A percentile compares a stretch with the other conserved stretches of the same genome.
Conservation (phyloP, 495 filamentous ascomycete species). For the Penicillium cataractarum region DNA sequence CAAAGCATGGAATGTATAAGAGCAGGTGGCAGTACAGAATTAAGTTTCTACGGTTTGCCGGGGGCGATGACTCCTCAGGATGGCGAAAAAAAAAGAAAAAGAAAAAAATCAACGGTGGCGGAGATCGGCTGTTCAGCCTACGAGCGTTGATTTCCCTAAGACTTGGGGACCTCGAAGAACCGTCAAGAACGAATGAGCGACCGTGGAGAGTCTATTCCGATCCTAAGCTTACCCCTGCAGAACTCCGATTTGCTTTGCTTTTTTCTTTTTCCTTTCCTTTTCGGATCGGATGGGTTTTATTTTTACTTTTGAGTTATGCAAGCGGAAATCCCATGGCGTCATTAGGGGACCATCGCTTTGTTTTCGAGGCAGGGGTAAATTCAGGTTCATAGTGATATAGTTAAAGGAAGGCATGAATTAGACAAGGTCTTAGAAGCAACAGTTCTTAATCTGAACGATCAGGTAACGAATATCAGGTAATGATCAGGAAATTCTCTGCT, state of each 20-base stretch:
- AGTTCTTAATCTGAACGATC: neutral
- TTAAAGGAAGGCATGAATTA: neutral
- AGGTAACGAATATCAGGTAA: neutral
- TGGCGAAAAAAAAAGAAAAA: slow-evolving; percentile 1
- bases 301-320: slow-evolving; percentile 16
- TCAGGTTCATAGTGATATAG: neutral
- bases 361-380: slow-evolving; percentile 1
- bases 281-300: neutral
- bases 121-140: slow-evolving; percentile 4
- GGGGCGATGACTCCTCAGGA: slow-evolving; percentile 4
- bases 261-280: slow-evolving; percentile 1
- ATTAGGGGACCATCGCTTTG: slow-evolving; percentile 11
- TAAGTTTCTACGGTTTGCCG: slow-evolving; percentile 3
- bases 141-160: neutral
- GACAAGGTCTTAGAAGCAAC: neutral
- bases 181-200: neutral
- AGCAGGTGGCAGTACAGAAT: slow-evolving; percentile 5
- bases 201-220: slow-evolving; percentile 15
- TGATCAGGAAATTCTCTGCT: neutral
- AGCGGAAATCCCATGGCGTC: slow-evolving; percentile 25
- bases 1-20: neutral
- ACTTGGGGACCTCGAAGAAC: neutral
- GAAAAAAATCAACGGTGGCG: slow-evolving; percentile 18
- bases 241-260: slow-evolving; percentile 23
- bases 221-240: slow-evolving; percentile 35